Conservation (phyloP, 1,139 yeast genomes). For the Lodderomyces jiufengensis region DNA sequence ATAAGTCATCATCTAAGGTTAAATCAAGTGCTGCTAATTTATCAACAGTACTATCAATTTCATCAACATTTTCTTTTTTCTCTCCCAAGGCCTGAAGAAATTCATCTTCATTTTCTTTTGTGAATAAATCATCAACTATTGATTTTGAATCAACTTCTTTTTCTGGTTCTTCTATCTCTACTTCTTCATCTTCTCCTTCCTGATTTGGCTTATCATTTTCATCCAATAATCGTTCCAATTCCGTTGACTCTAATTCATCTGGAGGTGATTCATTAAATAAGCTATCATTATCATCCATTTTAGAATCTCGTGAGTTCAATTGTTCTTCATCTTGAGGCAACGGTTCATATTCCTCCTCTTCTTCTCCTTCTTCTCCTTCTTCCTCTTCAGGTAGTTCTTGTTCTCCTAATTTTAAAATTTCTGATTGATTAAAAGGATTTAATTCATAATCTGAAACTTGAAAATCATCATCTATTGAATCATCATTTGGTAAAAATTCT, state of each 20-base stretch:
- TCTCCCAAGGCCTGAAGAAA: conserved; percentile 2
- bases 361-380: neutral
- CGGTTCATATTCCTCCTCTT: neutral
- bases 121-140: conserved; percentile 6
- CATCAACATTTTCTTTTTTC: neutral
- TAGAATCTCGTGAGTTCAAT: neutral
- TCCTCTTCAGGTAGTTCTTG: neutral
- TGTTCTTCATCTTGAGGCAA: neutral
- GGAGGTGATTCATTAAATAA: conserved; percentile 6
- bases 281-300: conserved; percentile 2
- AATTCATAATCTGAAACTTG: neutral
- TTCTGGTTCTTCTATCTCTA: neutral
- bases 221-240: conserved; percentile 1
- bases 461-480: neutral
- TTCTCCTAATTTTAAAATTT: neutral
- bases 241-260: neutral
- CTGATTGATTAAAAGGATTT: neutral
- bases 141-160: neutral
- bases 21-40: conserved; percentile 15
- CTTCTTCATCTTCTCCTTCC: neutral
- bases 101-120: conserved; percentile 4
- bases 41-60: conserved; percentile 2
- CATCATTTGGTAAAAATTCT: conserved; percentile 2
- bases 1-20: conserved; percentile 14
- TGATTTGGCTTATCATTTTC: neutral